Conservation (phyloP, 768 basidiomycete species). For the Lentinula raphanica region DNA sequence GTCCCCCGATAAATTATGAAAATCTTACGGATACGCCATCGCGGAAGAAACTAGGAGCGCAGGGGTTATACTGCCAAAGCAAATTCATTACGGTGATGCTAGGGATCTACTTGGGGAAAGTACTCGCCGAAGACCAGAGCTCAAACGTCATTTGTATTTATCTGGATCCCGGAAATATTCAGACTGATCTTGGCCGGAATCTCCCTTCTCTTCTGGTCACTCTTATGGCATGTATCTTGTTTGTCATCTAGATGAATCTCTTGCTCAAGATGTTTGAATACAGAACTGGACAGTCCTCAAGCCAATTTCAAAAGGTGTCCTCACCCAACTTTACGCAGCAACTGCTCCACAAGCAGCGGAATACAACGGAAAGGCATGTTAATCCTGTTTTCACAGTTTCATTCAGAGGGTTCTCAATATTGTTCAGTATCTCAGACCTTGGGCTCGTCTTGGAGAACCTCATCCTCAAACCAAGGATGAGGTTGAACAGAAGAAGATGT, state of each 20-base stretch:
- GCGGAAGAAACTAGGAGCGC: conserved; percentile 14
- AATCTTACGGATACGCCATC: conserved; percentile 18
- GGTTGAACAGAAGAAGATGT: conserved; percentile 1
- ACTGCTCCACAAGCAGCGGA: background rate
- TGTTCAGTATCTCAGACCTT: background rate
- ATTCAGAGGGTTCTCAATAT: background rate
- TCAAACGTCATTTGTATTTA: conserved; percentile 36
- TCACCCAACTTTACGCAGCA: background rate
- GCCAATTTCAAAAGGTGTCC: background rate
- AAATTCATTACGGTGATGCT: conserved; percentile 30
- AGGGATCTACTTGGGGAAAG: conserved; percentile 37
- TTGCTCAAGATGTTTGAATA: background rate
- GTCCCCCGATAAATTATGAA: conserved; percentile 20
- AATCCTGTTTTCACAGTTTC: too few species aligned
- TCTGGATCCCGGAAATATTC: conserved; percentile 36
- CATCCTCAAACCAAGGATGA: background rate
- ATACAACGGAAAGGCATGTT: background rate
- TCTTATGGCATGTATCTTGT: background rate
- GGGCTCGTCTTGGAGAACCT: conserved; percentile 1
- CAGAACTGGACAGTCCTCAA: background rate
- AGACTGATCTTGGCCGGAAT: conserved; percentile 21
- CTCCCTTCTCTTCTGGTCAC: background rate
- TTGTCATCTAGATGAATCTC: background rate
- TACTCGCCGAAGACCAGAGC: conserved; percentile 29
- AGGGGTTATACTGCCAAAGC: conserved; percentile 15